Percentiles rank a stretch among this genome's conserved stretches.
Evolutionary conservation across 2,329 filamentous ascomycete genomes (phyloP).

Genomic region (Geosmithia putterillii): DNA sequence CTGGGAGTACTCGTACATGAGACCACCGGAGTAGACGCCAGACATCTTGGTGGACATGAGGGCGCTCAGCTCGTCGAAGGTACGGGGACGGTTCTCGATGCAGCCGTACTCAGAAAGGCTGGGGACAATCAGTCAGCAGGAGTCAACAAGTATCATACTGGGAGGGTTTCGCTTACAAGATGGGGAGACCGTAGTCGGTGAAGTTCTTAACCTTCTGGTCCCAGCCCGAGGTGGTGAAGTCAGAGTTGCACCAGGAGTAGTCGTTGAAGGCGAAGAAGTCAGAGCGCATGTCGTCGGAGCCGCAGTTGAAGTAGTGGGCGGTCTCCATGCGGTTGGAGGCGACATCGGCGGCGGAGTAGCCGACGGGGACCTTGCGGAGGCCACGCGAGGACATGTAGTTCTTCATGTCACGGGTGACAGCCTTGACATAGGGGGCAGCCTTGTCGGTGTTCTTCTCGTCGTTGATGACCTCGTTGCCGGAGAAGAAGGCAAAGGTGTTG

Average conservation of each 20-base stretch:
- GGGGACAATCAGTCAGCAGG: neutral
- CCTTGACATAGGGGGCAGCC: slow-evolving; percentile 64
- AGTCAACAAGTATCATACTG: neutral
- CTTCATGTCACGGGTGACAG: slow-evolving; percentile 65
- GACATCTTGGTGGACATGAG: slow-evolving; percentile 82
- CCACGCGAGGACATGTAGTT: slow-evolving; percentile 52
- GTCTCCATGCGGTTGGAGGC: slow-evolving; percentile 76
- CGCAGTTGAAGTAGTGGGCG: slow-evolving; percentile 89
- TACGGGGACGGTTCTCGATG: slow-evolving; percentile 59
- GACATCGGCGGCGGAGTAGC: slow-evolving; percentile 71
- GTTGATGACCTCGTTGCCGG: slow-evolving; percentile 72
- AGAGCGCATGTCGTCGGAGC: slow-evolving; percentile 66
- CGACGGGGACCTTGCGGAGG: slow-evolving; percentile 58
- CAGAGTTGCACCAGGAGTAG: slow-evolving; percentile 74
- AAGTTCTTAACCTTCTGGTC: slow-evolving; percentile 81
- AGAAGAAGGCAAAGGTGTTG: slow-evolving; percentile 83
- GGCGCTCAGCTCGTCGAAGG: slow-evolving; percentile 67
- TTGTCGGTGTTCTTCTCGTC: slow-evolving; percentile 48
- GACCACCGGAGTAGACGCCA: slow-evolving; percentile 80
- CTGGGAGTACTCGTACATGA: slow-evolving; percentile 89
- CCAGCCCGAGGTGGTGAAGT: slow-evolving; percentile 65
- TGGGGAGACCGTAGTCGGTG: slow-evolving; percentile 72
- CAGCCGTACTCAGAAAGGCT: slow-evolving; percentile 89
- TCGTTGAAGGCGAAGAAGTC: slow-evolving; percentile 89
- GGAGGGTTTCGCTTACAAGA: slow-evolving; percentile 43